Evolutionary conservation across 2,329 filamentous ascomycete genomes (phyloP).

Genomic region (Dissoconium aciculare): DNA sequence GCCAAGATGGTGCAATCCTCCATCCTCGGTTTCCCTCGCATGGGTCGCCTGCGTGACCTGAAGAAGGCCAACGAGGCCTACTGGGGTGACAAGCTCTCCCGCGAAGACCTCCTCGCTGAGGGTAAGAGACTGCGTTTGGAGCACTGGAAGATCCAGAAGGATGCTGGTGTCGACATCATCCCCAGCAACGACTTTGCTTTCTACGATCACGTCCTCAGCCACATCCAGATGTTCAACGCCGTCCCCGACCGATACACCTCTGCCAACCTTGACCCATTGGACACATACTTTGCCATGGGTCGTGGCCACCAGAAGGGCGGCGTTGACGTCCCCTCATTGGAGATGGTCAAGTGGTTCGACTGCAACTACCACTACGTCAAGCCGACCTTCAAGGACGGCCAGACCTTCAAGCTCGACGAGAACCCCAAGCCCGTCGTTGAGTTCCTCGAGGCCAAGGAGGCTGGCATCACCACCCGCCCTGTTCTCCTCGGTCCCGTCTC

Average conservation of each 20-base stretch:
- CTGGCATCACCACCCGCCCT: conserved; percentile 80
- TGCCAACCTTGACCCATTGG: conserved; percentile 71
- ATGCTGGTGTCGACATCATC: conserved; percentile 92
- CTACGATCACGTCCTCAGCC: conserved; percentile 94
- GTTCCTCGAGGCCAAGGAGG: conserved; percentile 96
- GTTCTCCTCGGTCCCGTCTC: conserved; percentile 92
- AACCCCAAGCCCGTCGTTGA: conserved; percentile 88
- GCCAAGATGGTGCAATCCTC: conserved; percentile 41
- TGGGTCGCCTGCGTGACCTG: conserved; percentile 95
- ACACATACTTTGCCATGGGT: conserved; percentile 99
- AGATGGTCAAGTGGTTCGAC: conserved; percentile 99
- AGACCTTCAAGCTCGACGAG: conserved; percentile 77
- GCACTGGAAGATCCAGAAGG: conserved; percentile 99
- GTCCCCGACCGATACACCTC: conserved; percentile 87
- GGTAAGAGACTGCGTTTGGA: conserved; percentile 91
- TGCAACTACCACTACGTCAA: conserved; percentile 99
- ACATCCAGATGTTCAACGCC: conserved; percentile 94
- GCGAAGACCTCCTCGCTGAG: conserved; percentile 79
- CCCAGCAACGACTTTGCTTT: conserved; percentile 99
- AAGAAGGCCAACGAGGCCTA: conserved; percentile 99
- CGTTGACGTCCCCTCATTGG: conserved; percentile 70
- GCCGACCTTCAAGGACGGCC: conserved; percentile 92
- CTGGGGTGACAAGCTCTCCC: conserved; percentile 90
- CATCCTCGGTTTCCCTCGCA: conserved; percentile 96
- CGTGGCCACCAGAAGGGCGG: conserved; percentile 93